Percentiles rank a stretch among this genome's conserved stretches.
Evolutionary conservation across 306 rosid genomes (phyloP).

Genomic region (Dalbergia cochinchinensis): DNA sequence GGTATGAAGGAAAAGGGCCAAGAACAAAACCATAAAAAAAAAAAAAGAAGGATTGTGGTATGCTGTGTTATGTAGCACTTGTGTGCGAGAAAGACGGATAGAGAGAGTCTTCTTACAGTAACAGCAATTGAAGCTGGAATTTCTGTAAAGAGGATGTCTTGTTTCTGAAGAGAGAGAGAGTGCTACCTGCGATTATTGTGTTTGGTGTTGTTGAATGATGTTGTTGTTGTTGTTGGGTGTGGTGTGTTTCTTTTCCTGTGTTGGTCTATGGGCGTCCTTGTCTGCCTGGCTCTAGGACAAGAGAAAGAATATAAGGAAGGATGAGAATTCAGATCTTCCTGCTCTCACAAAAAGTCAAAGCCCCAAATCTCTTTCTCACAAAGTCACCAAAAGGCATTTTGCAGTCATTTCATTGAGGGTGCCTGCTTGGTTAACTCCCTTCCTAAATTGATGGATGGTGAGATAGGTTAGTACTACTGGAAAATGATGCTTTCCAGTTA

Average conservation of each 20-base stretch:
- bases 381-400: not conserved
- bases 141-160: slow-evolving; percentile 32
- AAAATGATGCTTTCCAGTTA: too few relatives aligned
- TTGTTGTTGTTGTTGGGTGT: slow-evolving; percentile 40
- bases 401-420: not conserved
- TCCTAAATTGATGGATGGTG: too few relatives aligned
- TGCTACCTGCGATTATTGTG: not conserved
- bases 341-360: slow-evolving; percentile 55
- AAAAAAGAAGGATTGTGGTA: slow-evolving; percentile 17
- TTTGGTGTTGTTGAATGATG: not conserved
- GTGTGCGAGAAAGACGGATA: not conserved
- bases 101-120: slow-evolving; percentile 51
- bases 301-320: slow-evolving; percentile 57
- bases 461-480: too few relatives aligned
- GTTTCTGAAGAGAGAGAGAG: slow-evolving; percentile 24
- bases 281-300: slow-evolving; percentile 51
- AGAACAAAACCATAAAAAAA: slow-evolving; percentile 26
- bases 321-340: slow-evolving; percentile 60
- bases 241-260: too few relatives aligned
- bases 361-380: not conserved
- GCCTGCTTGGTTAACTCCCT: too few relatives aligned
- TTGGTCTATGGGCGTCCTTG: slow-evolving; percentile 50
- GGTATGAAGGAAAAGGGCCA: slow-evolving; percentile 42
- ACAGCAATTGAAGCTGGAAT: slow-evolving; percentile 51
- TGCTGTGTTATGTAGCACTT: slow-evolving; percentile 7